A percentile compares a stretch with the other conserved stretches of the same genome.
phyloP scores from a whole-genome alignment of 2,329 filamentous ascomycete genomes.

The Ophiostoma australiae region DNA sequence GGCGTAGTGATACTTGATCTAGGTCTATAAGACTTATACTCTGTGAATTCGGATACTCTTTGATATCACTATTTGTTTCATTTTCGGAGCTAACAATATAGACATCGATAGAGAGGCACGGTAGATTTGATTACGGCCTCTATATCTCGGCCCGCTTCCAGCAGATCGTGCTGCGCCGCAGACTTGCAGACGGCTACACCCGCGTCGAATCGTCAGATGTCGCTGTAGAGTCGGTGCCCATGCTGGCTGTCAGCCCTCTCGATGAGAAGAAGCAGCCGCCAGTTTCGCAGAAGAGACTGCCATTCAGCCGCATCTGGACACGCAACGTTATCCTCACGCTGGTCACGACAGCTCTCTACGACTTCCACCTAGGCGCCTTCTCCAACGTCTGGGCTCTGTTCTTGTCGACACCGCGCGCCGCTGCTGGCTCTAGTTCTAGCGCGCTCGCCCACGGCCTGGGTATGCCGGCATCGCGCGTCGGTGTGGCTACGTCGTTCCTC shows the following conservation, averaged over 20 bases:
- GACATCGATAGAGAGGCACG: conserved; percentile 45
- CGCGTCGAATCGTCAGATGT: conserved; percentile 8
- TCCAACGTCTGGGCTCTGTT: conserved; percentile 65
- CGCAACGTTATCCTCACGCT: conserved; percentile 50
- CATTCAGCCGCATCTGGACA: conserved; percentile 44
- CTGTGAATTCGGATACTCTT: background rate
- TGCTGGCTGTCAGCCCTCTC: background rate
- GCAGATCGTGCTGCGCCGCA: background rate
- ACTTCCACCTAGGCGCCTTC: conserved; percentile 66
- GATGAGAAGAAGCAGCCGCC: background rate
- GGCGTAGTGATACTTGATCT: background rate
- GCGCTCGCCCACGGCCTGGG: conserved; percentile 58
- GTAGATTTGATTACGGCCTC: conserved; percentile 45
- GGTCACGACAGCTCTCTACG: conserved; percentile 61
- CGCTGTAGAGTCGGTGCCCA: conserved; percentile 1
- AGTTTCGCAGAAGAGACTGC: conserved; percentile 29
- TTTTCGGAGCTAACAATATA: conserved; percentile 27
- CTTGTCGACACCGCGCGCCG: conserved; percentile 58
- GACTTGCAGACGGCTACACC: conserved; percentile 7
- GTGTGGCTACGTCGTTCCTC: conserved; percentile 63
- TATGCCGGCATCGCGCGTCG: conserved; percentile 61
- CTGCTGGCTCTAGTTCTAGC: conserved; percentile 29
- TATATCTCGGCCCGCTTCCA: conserved; percentile 29
- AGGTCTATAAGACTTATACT: background rate
- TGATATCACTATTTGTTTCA: background rate